Evolutionary conservation across 495 filamentous ascomycete species (phyloP).

Genomic region (Filosporella fistucella): DNA sequence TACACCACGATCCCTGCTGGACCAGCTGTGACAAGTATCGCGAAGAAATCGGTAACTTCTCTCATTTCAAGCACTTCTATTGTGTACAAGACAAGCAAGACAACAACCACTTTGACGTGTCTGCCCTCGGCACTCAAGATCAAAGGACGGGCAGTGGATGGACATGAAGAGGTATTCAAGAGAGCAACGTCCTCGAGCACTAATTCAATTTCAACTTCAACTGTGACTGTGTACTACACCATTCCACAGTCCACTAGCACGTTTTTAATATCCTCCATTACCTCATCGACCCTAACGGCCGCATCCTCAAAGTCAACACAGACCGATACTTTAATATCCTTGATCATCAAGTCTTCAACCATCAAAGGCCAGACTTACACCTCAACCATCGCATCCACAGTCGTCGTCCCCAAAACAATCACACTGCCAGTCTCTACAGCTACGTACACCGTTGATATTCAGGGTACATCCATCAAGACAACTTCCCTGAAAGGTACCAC

Average conservation of each 20-base stretch:
- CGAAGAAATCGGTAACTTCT: constrained; percentile 6
- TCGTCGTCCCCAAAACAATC: constrained; percentile 1
- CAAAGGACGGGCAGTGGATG: constrained; percentile 1
- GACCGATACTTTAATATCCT: background rate
- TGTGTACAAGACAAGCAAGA: constrained; percentile 6
- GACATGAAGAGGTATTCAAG: background rate
- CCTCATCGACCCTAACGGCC: background rate
- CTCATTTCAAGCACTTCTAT: background rate
- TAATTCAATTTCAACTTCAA: background rate
- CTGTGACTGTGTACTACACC: background rate
- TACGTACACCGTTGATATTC: background rate
- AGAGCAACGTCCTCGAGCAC: background rate
- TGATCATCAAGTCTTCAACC: background rate
- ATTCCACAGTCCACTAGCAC: constrained; percentile 1
- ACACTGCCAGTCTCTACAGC: background rate
- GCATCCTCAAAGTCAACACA: background rate
- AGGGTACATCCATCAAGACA: constrained; percentile 3
- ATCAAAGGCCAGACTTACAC: constrained; percentile 1
- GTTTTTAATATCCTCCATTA: background rate
- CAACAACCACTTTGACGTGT: background rate
- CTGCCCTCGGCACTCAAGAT: background rate
- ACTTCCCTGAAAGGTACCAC: background rate
- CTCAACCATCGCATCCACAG: background rate
- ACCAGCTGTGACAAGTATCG: background rate
- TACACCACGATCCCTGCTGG: constrained; percentile 7